Conservation (phyloP, 2,329 filamentous ascomycete genomes). For the Aspergillus carbonarius region DNA sequence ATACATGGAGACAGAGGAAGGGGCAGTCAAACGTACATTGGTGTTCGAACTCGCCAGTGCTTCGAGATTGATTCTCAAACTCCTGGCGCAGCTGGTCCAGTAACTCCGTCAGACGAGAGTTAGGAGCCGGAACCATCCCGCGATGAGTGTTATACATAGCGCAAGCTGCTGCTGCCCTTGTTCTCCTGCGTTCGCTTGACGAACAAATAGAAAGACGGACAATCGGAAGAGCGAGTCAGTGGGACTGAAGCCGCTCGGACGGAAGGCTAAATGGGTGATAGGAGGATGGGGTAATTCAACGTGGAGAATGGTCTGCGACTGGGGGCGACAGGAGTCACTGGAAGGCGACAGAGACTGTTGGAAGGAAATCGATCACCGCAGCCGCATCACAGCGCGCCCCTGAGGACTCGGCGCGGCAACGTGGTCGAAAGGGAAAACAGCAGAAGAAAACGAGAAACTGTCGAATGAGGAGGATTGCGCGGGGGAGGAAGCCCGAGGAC, state of each 20-base stretch:
- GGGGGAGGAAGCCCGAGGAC: neutral
- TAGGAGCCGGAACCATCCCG: conserved; percentile 71
- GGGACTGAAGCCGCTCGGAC: neutral
- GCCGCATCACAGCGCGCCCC: conserved; percentile 26
- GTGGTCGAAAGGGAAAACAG: conserved; percentile 2
- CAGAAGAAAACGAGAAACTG: neutral
- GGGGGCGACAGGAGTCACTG: neutral
- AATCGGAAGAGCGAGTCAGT: neutral
- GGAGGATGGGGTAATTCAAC: neutral
- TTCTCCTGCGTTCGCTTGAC: neutral
- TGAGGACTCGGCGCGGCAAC: conserved; percentile 15
- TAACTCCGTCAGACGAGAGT: conserved; percentile 80
- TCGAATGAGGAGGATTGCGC: neutral
- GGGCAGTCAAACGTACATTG: conserved; percentile 68
- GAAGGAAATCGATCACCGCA: conserved; percentile 19
- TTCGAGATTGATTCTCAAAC: conserved; percentile 80
- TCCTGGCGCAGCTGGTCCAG: conserved; percentile 87
- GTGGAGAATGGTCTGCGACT: neutral
- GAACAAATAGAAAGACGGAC: neutral
- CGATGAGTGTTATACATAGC: conserved; percentile 86
- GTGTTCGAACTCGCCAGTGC: conserved; percentile 84
- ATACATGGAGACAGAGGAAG: neutral
- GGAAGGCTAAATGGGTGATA: neutral
- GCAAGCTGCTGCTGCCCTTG: conserved; percentile 12
- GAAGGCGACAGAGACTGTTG: conserved; percentile 15